phyloP scores from a whole-genome alignment of 1,139 yeast species.

The Hansenula sp. region DNA sequence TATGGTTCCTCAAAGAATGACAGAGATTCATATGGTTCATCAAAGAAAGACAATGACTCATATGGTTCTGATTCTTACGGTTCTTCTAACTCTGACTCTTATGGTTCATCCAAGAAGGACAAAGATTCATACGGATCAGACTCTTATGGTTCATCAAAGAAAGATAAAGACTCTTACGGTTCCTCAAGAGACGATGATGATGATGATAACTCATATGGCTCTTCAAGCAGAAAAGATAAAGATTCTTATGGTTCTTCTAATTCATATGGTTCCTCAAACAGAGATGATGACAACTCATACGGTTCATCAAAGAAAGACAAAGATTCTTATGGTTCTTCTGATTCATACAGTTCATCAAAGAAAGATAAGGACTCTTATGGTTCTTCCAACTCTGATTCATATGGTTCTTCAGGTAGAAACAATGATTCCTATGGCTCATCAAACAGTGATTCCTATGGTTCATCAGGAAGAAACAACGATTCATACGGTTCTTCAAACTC shows the following conservation, averaged over 20 bases:
- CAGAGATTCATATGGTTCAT: conserved; percentile 1
- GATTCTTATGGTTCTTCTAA: too few species aligned
- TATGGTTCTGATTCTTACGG: conserved; percentile 13
- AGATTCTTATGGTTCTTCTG: conserved; percentile 16
- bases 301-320: conserved; percentile 13
- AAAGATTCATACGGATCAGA: conserved; percentile 1
- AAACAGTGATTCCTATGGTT: neutral
- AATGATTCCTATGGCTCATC: conserved; percentile 14
- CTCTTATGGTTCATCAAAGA: conserved; percentile 22
- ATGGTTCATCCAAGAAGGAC: neutral
- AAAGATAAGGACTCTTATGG: conserved; percentile 14
- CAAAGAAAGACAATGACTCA: neutral
- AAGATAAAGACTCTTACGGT: neutral
- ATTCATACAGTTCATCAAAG: conserved; percentile 18
- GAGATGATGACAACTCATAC: conserved; percentile 11
- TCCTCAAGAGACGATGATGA: neutral
- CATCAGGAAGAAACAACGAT: neutral
- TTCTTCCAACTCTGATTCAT: conserved; percentile 16
- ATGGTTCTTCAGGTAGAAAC: conserved; percentile 12
- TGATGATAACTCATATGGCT: conserved; percentile 8
- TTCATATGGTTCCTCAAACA: conserved; percentile 2
- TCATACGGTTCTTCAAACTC: conserved; percentile 4
- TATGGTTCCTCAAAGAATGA: neutral
- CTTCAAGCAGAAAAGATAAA: conserved; percentile 6
- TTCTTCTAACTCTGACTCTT: neutral